Conservation (phyloP, 2,329 filamentous ascomycete species). For the Trichoderma harzianum region DNA sequence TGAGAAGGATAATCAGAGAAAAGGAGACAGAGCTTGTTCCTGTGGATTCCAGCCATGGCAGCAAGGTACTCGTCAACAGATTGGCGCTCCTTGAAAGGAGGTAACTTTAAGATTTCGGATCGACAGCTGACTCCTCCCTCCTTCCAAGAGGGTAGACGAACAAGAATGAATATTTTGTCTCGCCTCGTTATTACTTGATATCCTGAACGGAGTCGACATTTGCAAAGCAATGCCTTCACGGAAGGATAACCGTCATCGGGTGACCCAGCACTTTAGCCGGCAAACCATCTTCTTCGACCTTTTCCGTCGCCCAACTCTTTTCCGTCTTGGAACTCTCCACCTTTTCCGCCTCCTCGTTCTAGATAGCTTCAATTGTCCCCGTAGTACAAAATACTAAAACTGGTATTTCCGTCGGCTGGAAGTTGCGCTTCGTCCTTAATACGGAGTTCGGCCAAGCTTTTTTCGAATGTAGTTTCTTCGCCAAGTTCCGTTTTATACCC, state of each 20-base stretch:
- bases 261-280: neutral
- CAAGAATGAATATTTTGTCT: neutral
- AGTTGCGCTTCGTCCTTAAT: neutral
- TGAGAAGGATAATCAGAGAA: neutral
- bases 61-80: neutral
- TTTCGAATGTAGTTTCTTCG: neutral
- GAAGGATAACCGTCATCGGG: neutral
- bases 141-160: neutral
- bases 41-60: neutral
- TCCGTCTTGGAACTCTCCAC: neutral
- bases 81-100: too few species aligned
- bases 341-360: neutral
- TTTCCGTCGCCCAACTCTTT: conserved; percentile 7
- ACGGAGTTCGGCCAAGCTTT: neutral
- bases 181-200: neutral
- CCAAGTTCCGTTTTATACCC: neutral
- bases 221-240: neutral
- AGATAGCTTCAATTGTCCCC: neutral
- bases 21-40: neutral
- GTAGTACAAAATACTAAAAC: neutral
- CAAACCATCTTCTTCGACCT: neutral
- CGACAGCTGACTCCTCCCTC: neutral
- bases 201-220: neutral
- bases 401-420: conserved; percentile 5
- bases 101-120: neutral